Conservation (phyloP, 176 grass and related monocot genomes). For the Zea luxurians region DNA sequence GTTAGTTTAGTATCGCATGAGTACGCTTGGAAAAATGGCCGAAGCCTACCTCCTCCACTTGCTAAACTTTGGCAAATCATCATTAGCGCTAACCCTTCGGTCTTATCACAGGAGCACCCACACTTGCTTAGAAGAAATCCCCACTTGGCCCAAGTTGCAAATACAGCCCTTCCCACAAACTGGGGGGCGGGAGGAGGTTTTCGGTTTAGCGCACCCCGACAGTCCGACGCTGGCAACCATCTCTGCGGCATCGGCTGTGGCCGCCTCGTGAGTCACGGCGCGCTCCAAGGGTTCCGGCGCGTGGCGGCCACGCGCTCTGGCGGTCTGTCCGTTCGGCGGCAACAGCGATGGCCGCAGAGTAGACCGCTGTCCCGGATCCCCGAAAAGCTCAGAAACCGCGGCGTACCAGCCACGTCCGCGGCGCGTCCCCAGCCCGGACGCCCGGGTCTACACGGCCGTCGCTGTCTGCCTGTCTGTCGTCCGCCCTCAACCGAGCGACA, state of each 20-base stretch:
- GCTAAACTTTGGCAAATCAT: neutral
- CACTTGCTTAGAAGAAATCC: neutral
- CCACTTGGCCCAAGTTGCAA: constrained; percentile 22
- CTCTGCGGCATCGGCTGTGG: neutral
- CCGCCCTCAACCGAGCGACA: neutral
- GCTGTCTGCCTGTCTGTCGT: neutral
- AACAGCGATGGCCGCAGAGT: neutral
- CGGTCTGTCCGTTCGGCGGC: neutral
- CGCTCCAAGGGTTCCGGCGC: no score
- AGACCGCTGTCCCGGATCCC: neutral
- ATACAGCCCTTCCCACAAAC: constrained; percentile 43
- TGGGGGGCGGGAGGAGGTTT: neutral
- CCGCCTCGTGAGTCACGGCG: neutral
- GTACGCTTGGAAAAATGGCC: no score
- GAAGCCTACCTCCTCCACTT: neutral
- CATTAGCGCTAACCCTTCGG: neutral
- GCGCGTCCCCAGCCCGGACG: neutral
- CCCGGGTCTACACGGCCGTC: constrained; percentile 10
- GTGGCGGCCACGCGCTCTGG: neutral
- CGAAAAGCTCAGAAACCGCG: constrained; percentile 23
- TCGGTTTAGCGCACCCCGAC: neutral
- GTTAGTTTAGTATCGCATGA: no score
- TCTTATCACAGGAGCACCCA: neutral
- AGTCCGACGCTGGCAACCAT: neutral
- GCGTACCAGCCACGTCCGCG: neutral